These are phyloP conservation scores for Stagonosporopsis vannaccii DNA, from an alignment of 2,329 filamentous ascomycete species.

Conservation along the genomic window DNA sequence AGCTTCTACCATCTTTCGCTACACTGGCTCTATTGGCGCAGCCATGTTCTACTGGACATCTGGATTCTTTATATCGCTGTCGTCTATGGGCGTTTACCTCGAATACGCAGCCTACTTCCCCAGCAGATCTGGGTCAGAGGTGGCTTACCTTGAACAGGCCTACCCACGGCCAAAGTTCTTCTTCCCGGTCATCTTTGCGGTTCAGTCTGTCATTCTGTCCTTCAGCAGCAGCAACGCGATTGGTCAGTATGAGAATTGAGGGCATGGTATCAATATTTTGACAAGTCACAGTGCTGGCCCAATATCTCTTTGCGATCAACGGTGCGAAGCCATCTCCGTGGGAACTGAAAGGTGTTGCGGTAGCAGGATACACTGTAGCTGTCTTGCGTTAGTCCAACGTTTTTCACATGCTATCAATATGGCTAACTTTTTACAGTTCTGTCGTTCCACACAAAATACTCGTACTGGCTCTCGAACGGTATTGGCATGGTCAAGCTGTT, in stretches of 20 bases:
- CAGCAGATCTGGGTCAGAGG: constrained; percentile 70
- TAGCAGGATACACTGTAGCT: constrained; percentile 68
- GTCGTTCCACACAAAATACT: constrained; percentile 64
- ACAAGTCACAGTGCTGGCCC: constrained; percentile 59
- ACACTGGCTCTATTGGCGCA: constrained; percentile 69
- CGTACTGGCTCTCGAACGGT: constrained; percentile 62
- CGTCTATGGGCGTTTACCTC: constrained; percentile 66
- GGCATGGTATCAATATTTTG: neutral
- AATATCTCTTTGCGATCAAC: constrained; percentile 68
- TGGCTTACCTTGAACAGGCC: constrained; percentile 73
- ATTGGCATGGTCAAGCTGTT: constrained; percentile 67
- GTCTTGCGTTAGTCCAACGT: constrained; percentile 56
- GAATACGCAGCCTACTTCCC: constrained; percentile 72
- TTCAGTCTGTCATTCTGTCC: constrained; percentile 68
- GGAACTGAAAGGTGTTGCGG: constrained; percentile 71
- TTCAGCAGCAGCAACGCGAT: constrained; percentile 73
- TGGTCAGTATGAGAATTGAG: constrained; percentile 37
- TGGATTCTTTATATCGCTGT: constrained; percentile 65
- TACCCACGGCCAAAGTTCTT: constrained; percentile 70
- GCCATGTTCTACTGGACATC: constrained; percentile 70
- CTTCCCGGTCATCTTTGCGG: constrained; percentile 69
- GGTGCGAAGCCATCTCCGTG: constrained; percentile 62
- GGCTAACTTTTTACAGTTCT: constrained; percentile 44
- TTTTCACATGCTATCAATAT: neutral
- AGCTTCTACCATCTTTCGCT: constrained; percentile 66